phyloP scores from a whole-genome alignment of 208 protist species.

The Balamuthia mandrillaris region DNA sequence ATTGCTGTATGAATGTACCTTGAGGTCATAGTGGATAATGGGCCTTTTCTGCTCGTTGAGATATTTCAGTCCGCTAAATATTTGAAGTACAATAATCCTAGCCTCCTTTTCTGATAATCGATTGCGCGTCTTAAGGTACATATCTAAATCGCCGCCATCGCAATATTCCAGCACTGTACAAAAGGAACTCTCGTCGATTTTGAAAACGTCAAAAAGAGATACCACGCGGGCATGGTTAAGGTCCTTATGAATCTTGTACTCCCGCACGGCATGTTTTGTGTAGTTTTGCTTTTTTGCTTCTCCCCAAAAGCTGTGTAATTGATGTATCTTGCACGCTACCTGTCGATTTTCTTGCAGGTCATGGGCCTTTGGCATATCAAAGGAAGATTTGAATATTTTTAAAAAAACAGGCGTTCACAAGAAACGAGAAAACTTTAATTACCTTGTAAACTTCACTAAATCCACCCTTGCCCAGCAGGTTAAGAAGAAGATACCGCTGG shows the following conservation, averaged over 20 bases:
- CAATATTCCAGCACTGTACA: slow-evolving; percentile 91
- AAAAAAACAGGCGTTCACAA: too few relatives aligned
- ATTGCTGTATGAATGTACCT: too few relatives aligned
- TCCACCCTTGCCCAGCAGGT: slow-evolving; percentile 87
- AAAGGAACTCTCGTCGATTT: slow-evolving; percentile 77
- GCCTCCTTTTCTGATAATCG: slow-evolving; percentile 84
- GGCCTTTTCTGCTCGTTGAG: slow-evolving; percentile 75
- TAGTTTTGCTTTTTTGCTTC: slow-evolving; percentile 84
- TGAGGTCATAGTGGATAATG: slow-evolving; percentile 89
- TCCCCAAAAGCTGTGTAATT: slow-evolving; percentile 80
- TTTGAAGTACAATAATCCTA: slow-evolving; percentile 79
- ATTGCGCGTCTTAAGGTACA: slow-evolving; percentile 79
- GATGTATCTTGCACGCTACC: slow-evolving; percentile 94
- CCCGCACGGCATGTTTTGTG: slow-evolving; percentile 83
- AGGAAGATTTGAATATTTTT: not conserved
- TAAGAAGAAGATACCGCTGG: slow-evolving; percentile 11
- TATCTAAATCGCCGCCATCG: slow-evolving; percentile 78
- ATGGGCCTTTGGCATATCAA: too few relatives aligned
- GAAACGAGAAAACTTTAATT: too few relatives aligned
- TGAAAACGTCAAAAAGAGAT: slow-evolving; percentile 76
- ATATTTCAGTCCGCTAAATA: slow-evolving; percentile 87
- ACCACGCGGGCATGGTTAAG: slow-evolving; percentile 78
- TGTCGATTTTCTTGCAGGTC: slow-evolving; percentile 76
- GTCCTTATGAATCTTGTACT: slow-evolving; percentile 86
- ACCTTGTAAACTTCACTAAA: slow-evolving; percentile 91